These are phyloP conservation scores for Helotiales sp. DNA, from an alignment of 2,329 filamentous ascomycete species.

Conservation along the genomic window DNA sequence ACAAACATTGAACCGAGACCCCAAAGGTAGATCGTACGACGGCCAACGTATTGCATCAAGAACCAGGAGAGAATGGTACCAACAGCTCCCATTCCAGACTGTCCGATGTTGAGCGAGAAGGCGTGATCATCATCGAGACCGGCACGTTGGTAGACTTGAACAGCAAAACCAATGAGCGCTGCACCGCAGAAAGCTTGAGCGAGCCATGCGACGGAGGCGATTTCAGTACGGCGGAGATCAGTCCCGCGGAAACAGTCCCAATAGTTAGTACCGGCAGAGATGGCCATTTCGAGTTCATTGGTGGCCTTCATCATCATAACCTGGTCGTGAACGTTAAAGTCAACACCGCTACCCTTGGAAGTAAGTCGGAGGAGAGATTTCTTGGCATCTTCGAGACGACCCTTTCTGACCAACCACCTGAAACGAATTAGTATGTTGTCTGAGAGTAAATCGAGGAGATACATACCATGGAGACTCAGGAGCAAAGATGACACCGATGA, in stretches of 20 bases:
- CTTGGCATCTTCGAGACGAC: constrained; percentile 43
- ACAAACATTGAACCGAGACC: constrained; percentile 49
- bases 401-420: constrained; percentile 53
- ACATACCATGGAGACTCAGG: constrained; percentile 53
- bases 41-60: constrained; percentile 52
- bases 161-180: constrained; percentile 65
- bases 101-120: constrained; percentile 55
- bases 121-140: constrained; percentile 54
- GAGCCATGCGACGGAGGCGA: constrained; percentile 61
- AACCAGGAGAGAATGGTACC: constrained; percentile 57
- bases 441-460: background rate
- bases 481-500: constrained; percentile 53
- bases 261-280: constrained; percentile 49
- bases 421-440: constrained; percentile 26
- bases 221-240: constrained; percentile 56
- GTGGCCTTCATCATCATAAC: constrained; percentile 56
- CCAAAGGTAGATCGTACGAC: constrained; percentile 56
- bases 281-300: constrained; percentile 56
- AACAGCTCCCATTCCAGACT: constrained; percentile 52
- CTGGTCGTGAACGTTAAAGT: constrained; percentile 17
- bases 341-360: constrained; percentile 13
- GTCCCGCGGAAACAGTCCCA: constrained; percentile 53
- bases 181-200: constrained; percentile 66
- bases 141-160: constrained; percentile 61
- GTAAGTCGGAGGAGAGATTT: constrained; percentile 13